A percentile compares a stretch with the other conserved stretches of the same genome.
These are phyloP conservation scores for Ganoderma sinense DNA, from an alignment of 1,284 basidiomycete genomes.

Conservation along the genomic window DNA sequence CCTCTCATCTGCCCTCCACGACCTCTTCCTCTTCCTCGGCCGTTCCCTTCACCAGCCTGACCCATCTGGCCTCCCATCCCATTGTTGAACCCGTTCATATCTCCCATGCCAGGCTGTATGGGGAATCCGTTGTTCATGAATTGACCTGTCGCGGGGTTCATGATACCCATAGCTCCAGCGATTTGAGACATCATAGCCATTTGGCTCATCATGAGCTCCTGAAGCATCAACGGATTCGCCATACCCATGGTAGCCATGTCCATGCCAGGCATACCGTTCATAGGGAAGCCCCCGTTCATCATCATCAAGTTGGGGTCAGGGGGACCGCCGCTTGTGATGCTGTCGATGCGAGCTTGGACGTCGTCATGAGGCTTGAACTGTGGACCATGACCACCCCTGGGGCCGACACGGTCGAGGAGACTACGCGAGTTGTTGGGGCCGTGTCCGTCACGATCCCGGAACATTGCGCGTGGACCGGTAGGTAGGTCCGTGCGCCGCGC, in stretches of 20 bases:
- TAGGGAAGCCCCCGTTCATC: conserved; percentile 51
- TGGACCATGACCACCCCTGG: conserved; percentile 43
- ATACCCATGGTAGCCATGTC: conserved; percentile 67
- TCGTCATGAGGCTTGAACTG: conserved; percentile 56
- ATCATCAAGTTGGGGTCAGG: conserved; percentile 68
- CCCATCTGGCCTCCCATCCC: conserved; percentile 2
- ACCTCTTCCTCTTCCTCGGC: conserved; percentile 2
- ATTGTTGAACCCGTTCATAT: conserved; percentile 7
- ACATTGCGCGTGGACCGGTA: conserved; percentile 83
- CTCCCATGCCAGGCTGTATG: conserved; percentile 34
- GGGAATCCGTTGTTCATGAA: conserved; percentile 43
- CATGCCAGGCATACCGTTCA: conserved; percentile 62
- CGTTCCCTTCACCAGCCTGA: not conserved
- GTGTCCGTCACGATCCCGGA: conserved; percentile 46
- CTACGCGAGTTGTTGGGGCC: conserved; percentile 55
- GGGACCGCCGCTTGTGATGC: conserved; percentile 62
- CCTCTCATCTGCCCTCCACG: conserved; percentile 35
- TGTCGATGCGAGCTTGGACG: conserved; percentile 81
- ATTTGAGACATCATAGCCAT: conserved; percentile 89
- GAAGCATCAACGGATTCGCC: conserved; percentile 74
- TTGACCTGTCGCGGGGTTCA: conserved; percentile 61
- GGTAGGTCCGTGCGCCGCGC: conserved; percentile 76
- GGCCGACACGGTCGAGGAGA: conserved; percentile 76
- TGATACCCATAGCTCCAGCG: conserved; percentile 76
- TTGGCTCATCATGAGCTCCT: conserved; percentile 88